These are phyloP conservation scores for Fusarium sp. DNA, from an alignment of 2,329 filamentous ascomycete genomes.

Conservation along the genomic window DNA sequence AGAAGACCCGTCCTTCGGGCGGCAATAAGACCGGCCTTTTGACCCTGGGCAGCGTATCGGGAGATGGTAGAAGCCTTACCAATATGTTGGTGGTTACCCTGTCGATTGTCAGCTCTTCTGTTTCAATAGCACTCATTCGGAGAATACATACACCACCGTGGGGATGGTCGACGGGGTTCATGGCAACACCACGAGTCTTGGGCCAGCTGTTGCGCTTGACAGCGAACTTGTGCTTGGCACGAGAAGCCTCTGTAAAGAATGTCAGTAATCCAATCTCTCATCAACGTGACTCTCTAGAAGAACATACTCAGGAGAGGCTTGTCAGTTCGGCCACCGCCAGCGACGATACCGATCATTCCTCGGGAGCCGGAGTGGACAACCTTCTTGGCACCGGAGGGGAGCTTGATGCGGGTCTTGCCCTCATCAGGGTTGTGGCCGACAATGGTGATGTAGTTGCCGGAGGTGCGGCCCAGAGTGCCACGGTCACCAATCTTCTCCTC, in stretches of 20 bases:
- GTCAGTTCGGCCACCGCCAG: slow-evolving; percentile 99
- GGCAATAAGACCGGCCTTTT: slow-evolving; percentile 99
- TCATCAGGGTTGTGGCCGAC: slow-evolving; percentile 98
- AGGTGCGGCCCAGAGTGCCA: slow-evolving; percentile 95
- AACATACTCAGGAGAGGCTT: slow-evolving; percentile 94
- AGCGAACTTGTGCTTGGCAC: slow-evolving; percentile 99
- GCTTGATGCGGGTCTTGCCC: slow-evolving; percentile 99
- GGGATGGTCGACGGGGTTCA: slow-evolving; percentile 99
- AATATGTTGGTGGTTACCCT: slow-evolving; percentile 99
- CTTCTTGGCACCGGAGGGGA: slow-evolving; percentile 99
- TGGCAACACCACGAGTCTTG: slow-evolving; percentile 99
- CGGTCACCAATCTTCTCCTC: slow-evolving; percentile 99
- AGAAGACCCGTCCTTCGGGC: slow-evolving; percentile 99
- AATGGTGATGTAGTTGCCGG: slow-evolving; percentile 99
- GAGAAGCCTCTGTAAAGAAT: slow-evolving; percentile 84
- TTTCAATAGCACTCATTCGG: background rate
- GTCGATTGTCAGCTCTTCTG: slow-evolving; percentile 58
- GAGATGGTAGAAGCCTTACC: slow-evolving; percentile 99
- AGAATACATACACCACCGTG: slow-evolving; percentile 83
- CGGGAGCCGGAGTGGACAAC: slow-evolving; percentile 91
- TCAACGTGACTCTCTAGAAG: background rate
- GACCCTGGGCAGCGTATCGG: slow-evolving; percentile 96
- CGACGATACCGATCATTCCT: slow-evolving; percentile 99
- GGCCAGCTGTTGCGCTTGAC: slow-evolving; percentile 99
- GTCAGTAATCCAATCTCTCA: slow-evolving; percentile 57